These are phyloP conservation scores for Aspergillus haitiensis DNA, from an alignment of 495 filamentous ascomycete species.

Conservation along the genomic window DNA sequence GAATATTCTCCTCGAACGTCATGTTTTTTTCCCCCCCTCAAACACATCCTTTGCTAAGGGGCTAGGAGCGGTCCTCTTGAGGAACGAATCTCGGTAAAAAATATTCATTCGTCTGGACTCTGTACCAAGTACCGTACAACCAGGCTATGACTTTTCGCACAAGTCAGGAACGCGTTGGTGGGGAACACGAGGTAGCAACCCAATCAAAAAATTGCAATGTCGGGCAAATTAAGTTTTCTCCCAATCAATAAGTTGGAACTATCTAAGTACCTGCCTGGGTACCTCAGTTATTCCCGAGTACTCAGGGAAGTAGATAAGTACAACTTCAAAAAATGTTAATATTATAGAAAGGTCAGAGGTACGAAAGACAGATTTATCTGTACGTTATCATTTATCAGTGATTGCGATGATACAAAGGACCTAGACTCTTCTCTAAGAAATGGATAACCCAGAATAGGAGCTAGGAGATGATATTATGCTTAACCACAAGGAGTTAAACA, in stretches of 20 bases:
- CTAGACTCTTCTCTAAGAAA: too few species aligned
- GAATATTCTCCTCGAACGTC: not conserved
- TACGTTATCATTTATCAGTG: too few species aligned
- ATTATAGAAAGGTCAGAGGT: not conserved
- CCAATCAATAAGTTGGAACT: conserved; percentile 2
- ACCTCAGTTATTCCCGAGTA: too few species aligned
- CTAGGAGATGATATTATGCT: not conserved
- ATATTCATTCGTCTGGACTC: not conserved
- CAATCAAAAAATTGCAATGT: conserved; percentile 23
- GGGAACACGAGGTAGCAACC: conserved; percentile 25
- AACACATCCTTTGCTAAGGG: too few species aligned
- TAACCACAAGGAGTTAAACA: too few species aligned
- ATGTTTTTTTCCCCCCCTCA: too few species aligned
- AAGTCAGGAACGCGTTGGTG: conserved; percentile 37
- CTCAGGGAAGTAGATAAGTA: too few species aligned
- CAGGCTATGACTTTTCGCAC: conserved; percentile 13
- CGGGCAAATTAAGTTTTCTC: conserved; percentile 24
- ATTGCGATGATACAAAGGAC: too few species aligned
- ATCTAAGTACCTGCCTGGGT: not conserved
- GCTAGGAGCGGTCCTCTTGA: not conserved
- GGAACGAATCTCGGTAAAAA: not conserved
- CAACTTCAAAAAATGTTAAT: not conserved
- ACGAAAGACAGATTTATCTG: not conserved
- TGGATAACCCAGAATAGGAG: not conserved
- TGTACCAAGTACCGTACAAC: not conserved